Base-by-base conservation (phyloP, 352 stramenopile species). In the Pythium phragmiticola region DNA sequence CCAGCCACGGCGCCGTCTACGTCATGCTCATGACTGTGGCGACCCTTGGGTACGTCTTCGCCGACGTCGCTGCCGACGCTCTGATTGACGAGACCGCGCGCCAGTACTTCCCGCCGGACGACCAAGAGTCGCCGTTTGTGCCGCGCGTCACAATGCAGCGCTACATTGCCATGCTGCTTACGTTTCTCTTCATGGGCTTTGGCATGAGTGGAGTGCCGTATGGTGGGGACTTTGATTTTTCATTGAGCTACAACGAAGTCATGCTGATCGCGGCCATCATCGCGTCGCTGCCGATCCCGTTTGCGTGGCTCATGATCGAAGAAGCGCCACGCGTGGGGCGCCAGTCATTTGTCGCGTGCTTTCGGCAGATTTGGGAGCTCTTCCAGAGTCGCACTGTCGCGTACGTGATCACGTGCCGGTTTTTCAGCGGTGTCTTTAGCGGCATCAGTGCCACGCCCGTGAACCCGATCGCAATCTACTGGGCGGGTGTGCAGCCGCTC, bases 21-120 rank as follows among this genome's bases (percentile, higher is more conserved):
- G 61, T 89, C 7, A 45, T 89, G 59, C 48, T 88, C 48, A 90
- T 97, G 74, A 71, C 74, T 11, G 43, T 93, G 21, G 84, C 87
- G 2, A 88, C 79, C 21, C 23, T 88, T 23, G 87, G 86, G 0
- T 94, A 92, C 62, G 77, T 94, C 16, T 68, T 93, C 42, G 82
- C 85, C 2, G 86, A 96, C 58, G 84, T 93, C 5, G 79, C 87
- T 7, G 76, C 75, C 19, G 88, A 96, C 68, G 76, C 74, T 9
- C 59, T 91, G n/a, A 66, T 78, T 13, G 54, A 63, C 4, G 69
- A 88, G 17, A 57, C 87, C 3, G 68, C 68, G 16, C 69, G 63
- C n/a, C 42, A 30, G 23, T 43, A 77, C 37, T 65, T 69, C 28
- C 36, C 41, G 7, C 46, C 45, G 4, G 41, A 6, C 30, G 57